Evolutionary conservation across 1,284 basidiomycete genomes (phyloP), one percentile per base, ranked within the genome.

Genomic region (Golubevia sp.): DNA sequence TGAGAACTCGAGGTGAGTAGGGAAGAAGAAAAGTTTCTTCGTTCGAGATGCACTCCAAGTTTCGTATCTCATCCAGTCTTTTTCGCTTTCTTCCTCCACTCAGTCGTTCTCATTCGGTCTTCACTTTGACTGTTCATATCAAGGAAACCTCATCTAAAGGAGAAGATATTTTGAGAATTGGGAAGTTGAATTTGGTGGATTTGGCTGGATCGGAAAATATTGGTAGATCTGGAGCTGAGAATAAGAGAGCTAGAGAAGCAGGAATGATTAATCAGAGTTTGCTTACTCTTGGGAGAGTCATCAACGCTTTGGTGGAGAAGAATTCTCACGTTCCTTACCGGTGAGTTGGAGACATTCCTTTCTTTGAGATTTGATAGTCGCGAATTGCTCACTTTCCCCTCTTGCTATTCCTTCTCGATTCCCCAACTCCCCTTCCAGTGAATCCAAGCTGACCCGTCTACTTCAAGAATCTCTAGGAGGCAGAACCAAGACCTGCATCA

Each of bases 261-360:
- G 97, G 97, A 6, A 97, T 97, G 92, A 99, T 99, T 85, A 99
- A 99, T 81, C 94, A 98, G 85, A 97, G 93, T 81, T 86, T 99
- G 48, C 86, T 99, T 4, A 97, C 97, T 21, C 90, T 99, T 13
- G 97, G 97, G 0, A 87, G 97, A 51, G 97, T 99, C 54, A 99
- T 99, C 82, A 98, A 96, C 72, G 94, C 93, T 6, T 88, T 99
- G 44, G 96, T 98, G 56, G 96, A 98, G 75, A 92, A 90, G 78
- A 91, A 91, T 18, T 56, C 64, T 52, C 94, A 99, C 84, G 91
- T 98, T 56, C 97, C 97, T 2, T 99, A 99, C 84, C 89, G 94
- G 91, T 91, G 73, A 72, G 87, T 73, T 11, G 20, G n/a, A 51
- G n/a, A 23, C 51, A 49, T 23, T 18, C 7, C 55, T 66, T 51